Base-by-base conservation (phyloP, 345 rosid genomes). In the Gossypium longicalyx region DNA sequence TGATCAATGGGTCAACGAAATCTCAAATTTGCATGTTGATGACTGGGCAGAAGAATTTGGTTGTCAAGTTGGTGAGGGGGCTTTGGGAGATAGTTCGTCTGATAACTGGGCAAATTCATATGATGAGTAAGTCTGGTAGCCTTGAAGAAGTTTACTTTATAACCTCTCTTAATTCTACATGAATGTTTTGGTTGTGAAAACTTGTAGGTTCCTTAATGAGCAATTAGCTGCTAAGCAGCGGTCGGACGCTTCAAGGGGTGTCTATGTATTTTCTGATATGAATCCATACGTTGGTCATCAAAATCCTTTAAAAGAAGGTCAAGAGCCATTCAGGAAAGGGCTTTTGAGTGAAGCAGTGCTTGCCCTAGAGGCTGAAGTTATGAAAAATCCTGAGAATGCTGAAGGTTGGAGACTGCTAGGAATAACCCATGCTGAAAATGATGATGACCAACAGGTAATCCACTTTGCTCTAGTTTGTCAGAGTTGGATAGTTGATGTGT, bases 371-470 rank as follows among this genome's bases (percentile, higher is more conserved):
- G 99, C 99, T 74, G 99, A 96, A 89, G 98, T 95, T 73, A 74
- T 96, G 83, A 93, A 96, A 89, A 93, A 89, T 77, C 91, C 99
- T 58, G 93, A 96, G 4, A 96, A 96, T 85, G 86, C 98, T 61
- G 99, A 96, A 89, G 98, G 97, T 72, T 96, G 99, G 98, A 93
- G 99, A 79, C 85, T 96, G 82, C 97, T 93, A 76, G 99, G 99
- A 79, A 93, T 93, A 82, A 88, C 98, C 66, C 94, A 96, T 77
- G 98, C 99, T 12, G 99, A 96, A 81, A 96, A 93, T 76, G 99
- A 96, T 79, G 98, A 96, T 78, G 99, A 96, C 82, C 99, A 91
- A 80, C 99, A 96, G 97, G 99, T 93, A 80, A 59, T 82, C 10
- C n/a, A 48, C 22, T 25, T 53, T 12, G 0, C 57, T 7, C 7